Percentiles rank a stretch among this genome's conserved stretches.
phyloP scores from a whole-genome alignment of 139 green algal genomes.

The Chlamydomonas incerta region DNA sequence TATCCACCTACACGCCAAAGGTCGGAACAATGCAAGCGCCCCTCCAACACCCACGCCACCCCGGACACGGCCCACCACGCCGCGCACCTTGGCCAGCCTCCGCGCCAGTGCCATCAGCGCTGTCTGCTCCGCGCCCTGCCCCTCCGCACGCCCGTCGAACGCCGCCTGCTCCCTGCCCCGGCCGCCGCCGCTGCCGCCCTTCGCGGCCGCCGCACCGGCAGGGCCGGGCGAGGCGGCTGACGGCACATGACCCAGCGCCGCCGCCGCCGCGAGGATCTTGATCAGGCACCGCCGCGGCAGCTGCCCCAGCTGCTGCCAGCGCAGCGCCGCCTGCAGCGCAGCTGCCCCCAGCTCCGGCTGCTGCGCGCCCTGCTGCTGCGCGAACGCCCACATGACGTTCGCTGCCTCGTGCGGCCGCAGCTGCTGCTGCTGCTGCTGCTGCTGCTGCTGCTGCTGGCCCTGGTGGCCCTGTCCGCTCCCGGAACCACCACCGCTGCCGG shows the following conservation, averaged over 20 bases:
- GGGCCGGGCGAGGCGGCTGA: too few relatives aligned
- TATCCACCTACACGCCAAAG: too few relatives aligned
- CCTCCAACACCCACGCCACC: too few relatives aligned
- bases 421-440: neutral
- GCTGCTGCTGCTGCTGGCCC: too few relatives aligned
- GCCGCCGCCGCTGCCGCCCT: neutral
- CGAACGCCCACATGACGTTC: constrained; percentile 30
- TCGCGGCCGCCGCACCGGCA: neutral
- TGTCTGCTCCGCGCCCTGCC: neutral
- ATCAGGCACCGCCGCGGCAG: constrained; percentile 1
- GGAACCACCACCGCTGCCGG: too few relatives aligned
- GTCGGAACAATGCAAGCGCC: too few relatives aligned
- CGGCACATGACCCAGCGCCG: neutral
- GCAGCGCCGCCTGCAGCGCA: neutral
- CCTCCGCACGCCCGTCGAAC: neutral
- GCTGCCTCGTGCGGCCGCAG: constrained; percentile 14
- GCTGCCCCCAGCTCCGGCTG: neutral
- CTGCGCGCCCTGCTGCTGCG: neutral
- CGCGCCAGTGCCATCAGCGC: neutral
- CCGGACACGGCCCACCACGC: neutral
- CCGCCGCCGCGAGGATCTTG: constrained; percentile 12
- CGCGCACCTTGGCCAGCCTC: neutral
- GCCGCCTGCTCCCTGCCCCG: neutral
- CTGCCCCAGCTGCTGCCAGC: neutral
- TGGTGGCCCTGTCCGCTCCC: too few relatives aligned